These are phyloP conservation scores for Elsinoe perseae DNA, from an alignment of 2,329 filamentous ascomycete genomes.

Conservation along the genomic window DNA sequence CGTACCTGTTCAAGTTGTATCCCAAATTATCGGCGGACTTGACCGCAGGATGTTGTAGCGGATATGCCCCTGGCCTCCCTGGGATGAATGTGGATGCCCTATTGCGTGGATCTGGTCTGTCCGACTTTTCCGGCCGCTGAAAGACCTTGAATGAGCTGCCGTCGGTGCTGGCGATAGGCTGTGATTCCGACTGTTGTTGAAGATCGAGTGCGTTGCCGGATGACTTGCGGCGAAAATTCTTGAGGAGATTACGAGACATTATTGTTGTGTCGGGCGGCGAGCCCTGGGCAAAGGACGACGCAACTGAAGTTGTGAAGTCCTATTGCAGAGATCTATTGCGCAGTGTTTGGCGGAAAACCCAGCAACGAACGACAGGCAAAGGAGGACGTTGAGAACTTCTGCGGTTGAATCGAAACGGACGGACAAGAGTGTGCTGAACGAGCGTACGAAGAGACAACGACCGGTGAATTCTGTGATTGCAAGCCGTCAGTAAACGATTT, in stretches of 20 bases:
- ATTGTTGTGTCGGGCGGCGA: slow-evolving; percentile 20
- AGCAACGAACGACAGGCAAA: slow-evolving; percentile 12
- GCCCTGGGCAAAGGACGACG: background rate
- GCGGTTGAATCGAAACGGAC: slow-evolving; percentile 15
- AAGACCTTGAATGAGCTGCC: slow-evolving; percentile 45
- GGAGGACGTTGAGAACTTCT: slow-evolving; percentile 2
- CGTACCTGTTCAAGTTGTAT: slow-evolving; percentile 28
- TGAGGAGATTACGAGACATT: slow-evolving; percentile 52
- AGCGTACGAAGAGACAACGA: slow-evolving; percentile 14
- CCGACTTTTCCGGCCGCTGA: slow-evolving; percentile 42
- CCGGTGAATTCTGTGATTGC: slow-evolving; percentile 12
- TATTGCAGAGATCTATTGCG: background rate
- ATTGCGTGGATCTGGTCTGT: slow-evolving; percentile 19
- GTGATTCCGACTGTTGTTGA: slow-evolving; percentile 17
- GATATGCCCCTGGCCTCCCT: slow-evolving; percentile 21
- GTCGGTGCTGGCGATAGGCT: slow-evolving; percentile 23
- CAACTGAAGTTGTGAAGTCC: background rate
- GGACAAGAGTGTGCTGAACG: slow-evolving; percentile 12
- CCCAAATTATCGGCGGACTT: slow-evolving; percentile 29
- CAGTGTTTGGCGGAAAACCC: background rate
- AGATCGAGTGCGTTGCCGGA: slow-evolving; percentile 46
- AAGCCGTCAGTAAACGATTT: slow-evolving; percentile 11
- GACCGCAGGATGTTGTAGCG: slow-evolving; percentile 28
- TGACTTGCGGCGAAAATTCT: slow-evolving; percentile 48
- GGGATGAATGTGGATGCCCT: slow-evolving; percentile 14